These are phyloP conservation scores for Dipteronia dyeriana DNA, from an alignment of 345 rosid genomes.

Conservation along the genomic window DNA sequence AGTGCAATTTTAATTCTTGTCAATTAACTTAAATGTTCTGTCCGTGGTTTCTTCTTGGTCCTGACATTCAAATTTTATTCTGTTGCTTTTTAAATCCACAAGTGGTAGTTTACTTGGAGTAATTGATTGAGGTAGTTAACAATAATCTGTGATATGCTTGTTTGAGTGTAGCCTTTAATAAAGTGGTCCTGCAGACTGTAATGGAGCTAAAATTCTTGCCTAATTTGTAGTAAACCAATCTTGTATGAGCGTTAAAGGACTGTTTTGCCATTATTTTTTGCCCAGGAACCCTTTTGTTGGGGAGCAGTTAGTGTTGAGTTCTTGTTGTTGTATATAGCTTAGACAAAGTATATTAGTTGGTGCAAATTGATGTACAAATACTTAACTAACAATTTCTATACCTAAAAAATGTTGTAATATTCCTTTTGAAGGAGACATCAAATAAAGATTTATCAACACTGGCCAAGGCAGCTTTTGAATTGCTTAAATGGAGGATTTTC, in stretches of 20 bases:
- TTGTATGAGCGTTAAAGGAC: not conserved
- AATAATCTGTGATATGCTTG: not conserved
- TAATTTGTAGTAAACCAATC: not conserved
- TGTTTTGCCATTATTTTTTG: not conserved
- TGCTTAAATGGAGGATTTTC: slow-evolving; percentile 89
- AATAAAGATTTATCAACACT: slow-evolving; percentile 90
- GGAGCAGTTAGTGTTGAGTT: not conserved
- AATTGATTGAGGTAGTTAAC: not conserved
- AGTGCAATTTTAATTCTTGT: slow-evolving; percentile 4
- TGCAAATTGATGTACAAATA: slow-evolving; percentile 13
- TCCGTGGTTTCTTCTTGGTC: not conserved
- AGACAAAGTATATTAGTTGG: not conserved
- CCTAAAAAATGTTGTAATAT: slow-evolving; percentile 24
- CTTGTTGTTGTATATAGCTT: not conserved
- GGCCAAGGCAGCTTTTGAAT: slow-evolving; percentile 96
- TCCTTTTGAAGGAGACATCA: slow-evolving; percentile 81
- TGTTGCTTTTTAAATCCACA: not conserved
- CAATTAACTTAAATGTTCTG: not conserved
- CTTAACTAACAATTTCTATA: not conserved
- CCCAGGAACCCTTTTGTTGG: not conserved
- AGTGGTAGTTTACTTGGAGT: not conserved
- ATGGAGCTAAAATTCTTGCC: not conserved
- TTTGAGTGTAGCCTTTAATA: not conserved
- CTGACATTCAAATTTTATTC: not conserved
- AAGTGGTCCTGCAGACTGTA: not conserved